These are phyloP conservation scores for Tylopilus microsporus DNA, from an alignment of 1,284 basidiomycete genomes.

Conservation along the genomic window DNA sequence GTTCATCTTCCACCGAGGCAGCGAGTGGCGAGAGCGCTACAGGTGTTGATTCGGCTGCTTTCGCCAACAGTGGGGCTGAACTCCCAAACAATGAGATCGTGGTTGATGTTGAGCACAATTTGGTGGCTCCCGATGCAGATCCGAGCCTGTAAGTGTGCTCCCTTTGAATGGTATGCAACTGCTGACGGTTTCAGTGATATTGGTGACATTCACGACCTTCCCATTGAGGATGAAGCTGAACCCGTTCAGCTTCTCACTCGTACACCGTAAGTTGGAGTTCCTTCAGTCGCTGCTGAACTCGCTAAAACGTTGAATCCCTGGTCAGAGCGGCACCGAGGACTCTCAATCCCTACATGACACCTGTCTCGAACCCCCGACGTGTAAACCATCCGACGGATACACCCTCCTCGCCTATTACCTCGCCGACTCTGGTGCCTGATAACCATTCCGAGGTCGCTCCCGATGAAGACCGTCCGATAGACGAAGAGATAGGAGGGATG, in stretches of 20 bases:
- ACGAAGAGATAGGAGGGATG: constrained; percentile 10
- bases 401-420: not conserved
- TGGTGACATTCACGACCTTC: not conserved
- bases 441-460: not conserved
- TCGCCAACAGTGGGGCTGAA: not conserved
- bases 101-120: not conserved
- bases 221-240: not conserved
- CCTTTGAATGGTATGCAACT: not conserved
- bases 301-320: not conserved
- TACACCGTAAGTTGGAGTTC: constrained; percentile 19
- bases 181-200: constrained; percentile 5
- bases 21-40: not conserved
- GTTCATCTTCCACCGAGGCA: not conserved
- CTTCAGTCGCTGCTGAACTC: not conserved
- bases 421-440: constrained; percentile 11
- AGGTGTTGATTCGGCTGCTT: not conserved
- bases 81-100: not conserved
- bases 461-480: not conserved
- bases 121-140: not conserved
- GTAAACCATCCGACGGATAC: not conserved
- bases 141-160: constrained; percentile 9
- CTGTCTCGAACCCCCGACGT: constrained; percentile 22
- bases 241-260: not conserved
- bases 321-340: constrained; percentile 14
- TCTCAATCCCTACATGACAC: constrained; percentile 27